A percentile compares a stretch with the other conserved stretches of the same genome.
These are phyloP conservation scores for Prunus mira DNA, from an alignment of 306 rosid species.

Conservation along the genomic window DNA sequence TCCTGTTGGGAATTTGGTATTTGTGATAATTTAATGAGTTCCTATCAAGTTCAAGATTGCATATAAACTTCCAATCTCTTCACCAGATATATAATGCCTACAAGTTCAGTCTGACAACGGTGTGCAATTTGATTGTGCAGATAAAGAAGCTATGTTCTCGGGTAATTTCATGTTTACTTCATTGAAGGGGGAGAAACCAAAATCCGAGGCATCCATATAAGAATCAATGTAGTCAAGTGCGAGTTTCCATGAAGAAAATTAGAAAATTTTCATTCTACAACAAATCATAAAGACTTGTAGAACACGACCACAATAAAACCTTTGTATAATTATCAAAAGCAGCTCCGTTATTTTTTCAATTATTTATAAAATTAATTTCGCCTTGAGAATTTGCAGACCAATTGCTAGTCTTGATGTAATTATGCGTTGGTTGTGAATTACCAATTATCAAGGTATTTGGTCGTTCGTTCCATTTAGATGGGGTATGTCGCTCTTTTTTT, in stretches of 20 bases:
- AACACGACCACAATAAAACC: constrained; percentile 16
- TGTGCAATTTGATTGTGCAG: constrained; percentile 52
- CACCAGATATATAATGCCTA: too few relatives aligned
- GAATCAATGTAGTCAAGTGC: background rate
- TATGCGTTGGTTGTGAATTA: too few relatives aligned
- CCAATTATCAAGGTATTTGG: too few relatives aligned
- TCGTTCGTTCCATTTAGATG: too few relatives aligned
- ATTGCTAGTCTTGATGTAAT: background rate
- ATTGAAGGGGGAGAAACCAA: constrained; percentile 43
- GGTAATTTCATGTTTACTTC: constrained; percentile 83
- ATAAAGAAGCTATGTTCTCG: constrained; percentile 67
- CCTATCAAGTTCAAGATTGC: background rate
- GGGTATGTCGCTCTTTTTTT: too few relatives aligned
- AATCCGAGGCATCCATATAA: constrained; percentile 25
- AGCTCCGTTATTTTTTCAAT: background rate
- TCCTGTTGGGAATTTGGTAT: background rate
- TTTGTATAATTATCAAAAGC: constrained; percentile 1
- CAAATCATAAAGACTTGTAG: background rate
- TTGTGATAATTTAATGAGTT: background rate
- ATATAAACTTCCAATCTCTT: background rate
- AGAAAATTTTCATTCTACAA: background rate
- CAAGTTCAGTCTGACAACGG: background rate
- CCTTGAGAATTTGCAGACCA: background rate
- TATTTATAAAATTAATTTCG: background rate
- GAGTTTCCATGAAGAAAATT: background rate